Base-by-base conservation (phyloP, 2,329 filamentous ascomycete genomes). In the Talaromyces sp. region DNA sequence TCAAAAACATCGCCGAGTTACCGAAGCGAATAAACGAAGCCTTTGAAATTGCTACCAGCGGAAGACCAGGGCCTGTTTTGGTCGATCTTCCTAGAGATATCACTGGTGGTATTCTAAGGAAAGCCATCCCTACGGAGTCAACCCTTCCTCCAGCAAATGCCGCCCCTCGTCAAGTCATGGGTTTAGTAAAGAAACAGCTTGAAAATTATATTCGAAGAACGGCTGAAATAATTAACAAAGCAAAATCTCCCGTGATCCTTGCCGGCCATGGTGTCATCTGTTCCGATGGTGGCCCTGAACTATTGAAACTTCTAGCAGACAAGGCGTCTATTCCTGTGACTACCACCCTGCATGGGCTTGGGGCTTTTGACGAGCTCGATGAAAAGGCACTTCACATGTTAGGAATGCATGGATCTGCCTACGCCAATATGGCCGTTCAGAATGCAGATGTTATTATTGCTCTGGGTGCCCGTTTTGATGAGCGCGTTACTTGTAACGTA, bases 351-450 rank as follows among this genome's bases (percentile, higher is more conserved):
- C 93, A 96, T 71, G 95, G 93, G 69, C 86, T 99, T 8, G 95
- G 95, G 69, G 91, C 86, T 25, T 98, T 89, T 67, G 93, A 98
- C 71, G 95, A 98, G 80, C 85, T 95, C 11, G 92, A 98, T 71
- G 87, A 92, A 67, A 97, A 96, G 84, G 90, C 93, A 51, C 84
- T 98, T 58, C 93, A 98, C 80, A 99, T 99, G 95, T 87, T 98
- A 28, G 95, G 95, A 66, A 98, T 98, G 93, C 93, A 98, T 81
- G 95, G 95, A 63, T 90, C 93, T 8, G 93, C 92, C 9, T 99
- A 96, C 72, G 95, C 95, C 74, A 99, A 99, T 81, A 92, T 97
- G 89, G 87, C 95, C n/a, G 97, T 99, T 81, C 93, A 99, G 78
- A 90, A 96, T 75, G 91, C 95, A 17, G 95, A 98, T 78, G 82